Percentiles rank a stretch among this genome's conserved stretches.
These are phyloP conservation scores for Colletotrichum australisinense DNA, from an alignment of 2,329 filamentous ascomycete species.

Conservation along the genomic window DNA sequence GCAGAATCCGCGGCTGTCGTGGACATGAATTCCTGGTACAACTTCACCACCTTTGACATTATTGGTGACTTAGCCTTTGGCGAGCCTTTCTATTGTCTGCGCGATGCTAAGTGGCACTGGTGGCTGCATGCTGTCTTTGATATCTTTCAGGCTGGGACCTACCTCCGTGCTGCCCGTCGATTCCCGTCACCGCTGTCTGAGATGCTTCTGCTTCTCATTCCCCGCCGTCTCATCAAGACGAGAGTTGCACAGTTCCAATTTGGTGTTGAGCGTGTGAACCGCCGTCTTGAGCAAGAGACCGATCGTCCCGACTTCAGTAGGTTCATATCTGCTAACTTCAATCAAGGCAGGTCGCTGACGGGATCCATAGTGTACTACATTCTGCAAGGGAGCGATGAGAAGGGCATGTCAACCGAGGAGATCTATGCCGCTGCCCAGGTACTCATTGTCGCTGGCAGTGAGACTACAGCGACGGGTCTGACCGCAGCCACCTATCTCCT, in stretches of 20 bases:
- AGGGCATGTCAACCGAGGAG: slow-evolving; percentile 23
- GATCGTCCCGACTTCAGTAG: slow-evolving; percentile 28
- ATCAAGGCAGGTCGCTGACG: not conserved
- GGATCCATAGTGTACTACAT: slow-evolving; percentile 15
- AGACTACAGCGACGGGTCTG: slow-evolving; percentile 48
- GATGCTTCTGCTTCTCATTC: slow-evolving; percentile 24
- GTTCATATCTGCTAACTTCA: not conserved
- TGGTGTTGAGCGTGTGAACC: slow-evolving; percentile 24
- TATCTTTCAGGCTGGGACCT: slow-evolving; percentile 31
- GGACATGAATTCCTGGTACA: slow-evolving; percentile 44
- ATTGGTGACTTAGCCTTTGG: slow-evolving; percentile 46
- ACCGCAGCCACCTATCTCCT: slow-evolving; percentile 43
- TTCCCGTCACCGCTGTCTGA: slow-evolving; percentile 25
- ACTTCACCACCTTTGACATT: slow-evolving; percentile 45
- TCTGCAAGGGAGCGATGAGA: slow-evolving; percentile 24
- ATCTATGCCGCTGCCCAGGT: slow-evolving; percentile 30
- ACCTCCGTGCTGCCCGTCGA: slow-evolving; percentile 26
- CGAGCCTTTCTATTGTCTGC: slow-evolving; percentile 43
- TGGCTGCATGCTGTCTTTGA: slow-evolving; percentile 43
- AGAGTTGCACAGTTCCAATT: slow-evolving; percentile 30
- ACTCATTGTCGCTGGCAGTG: slow-evolving; percentile 46
- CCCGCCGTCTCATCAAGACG: slow-evolving; percentile 27
- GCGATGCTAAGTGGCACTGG: slow-evolving; percentile 39
- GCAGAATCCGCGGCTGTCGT: slow-evolving; percentile 13
- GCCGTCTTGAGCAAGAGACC: slow-evolving; percentile 16